Percentiles rank a stretch among this genome's conserved stretches.
Conservation (phyloP, 2,329 filamentous ascomycete genomes). For the Trichoderma oligosporum region DNA sequence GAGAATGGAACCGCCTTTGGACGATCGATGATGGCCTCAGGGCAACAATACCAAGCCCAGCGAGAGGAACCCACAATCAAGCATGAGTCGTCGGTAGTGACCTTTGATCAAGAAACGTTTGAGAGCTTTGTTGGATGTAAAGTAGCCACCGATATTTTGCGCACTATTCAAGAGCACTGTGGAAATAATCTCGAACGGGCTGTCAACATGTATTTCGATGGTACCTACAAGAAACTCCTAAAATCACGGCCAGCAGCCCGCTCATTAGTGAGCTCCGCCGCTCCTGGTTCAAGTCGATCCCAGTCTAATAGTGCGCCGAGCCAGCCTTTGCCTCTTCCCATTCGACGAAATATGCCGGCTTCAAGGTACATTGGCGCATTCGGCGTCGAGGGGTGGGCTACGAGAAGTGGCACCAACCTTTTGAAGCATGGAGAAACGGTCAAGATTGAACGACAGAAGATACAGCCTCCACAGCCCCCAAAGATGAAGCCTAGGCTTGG, state of each 20-base stretch:
- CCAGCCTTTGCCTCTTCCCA: conserved; percentile 18
- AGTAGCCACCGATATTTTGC: conserved; percentile 47
- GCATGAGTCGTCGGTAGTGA: conserved; percentile 27
- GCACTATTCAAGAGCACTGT: conserved; percentile 51
- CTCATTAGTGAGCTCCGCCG: conserved; percentile 6
- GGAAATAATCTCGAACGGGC: conserved; percentile 58
- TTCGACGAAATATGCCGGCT: conserved; percentile 33
- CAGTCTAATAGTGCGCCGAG: conserved; percentile 6
- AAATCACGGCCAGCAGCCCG: conserved; percentile 27
- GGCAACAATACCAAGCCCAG: background rate
- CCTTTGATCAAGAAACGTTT: conserved; percentile 57
- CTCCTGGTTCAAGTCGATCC: conserved; percentile 17
- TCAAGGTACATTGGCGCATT: conserved; percentile 83
- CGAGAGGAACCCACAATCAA: background rate
- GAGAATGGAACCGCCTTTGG: conserved; percentile 18
- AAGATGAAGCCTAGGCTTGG: conserved; percentile 44
- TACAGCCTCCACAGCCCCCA: conserved; percentile 53
- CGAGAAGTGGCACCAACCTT: conserved; percentile 71
- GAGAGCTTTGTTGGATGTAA: conserved; percentile 58
- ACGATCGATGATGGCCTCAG: conserved; percentile 1
- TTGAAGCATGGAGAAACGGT: conserved; percentile 80
- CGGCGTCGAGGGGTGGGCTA: conserved; percentile 88
- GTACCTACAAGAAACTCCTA: conserved; percentile 56
- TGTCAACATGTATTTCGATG: conserved; percentile 68
- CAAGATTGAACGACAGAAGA: conserved; percentile 79